Percentiles rank a stretch among this genome's conserved stretches.
Evolutionary conservation across 148 eudicot species (phyloP).

Genomic region (Chenopodium berlandieri): DNA sequence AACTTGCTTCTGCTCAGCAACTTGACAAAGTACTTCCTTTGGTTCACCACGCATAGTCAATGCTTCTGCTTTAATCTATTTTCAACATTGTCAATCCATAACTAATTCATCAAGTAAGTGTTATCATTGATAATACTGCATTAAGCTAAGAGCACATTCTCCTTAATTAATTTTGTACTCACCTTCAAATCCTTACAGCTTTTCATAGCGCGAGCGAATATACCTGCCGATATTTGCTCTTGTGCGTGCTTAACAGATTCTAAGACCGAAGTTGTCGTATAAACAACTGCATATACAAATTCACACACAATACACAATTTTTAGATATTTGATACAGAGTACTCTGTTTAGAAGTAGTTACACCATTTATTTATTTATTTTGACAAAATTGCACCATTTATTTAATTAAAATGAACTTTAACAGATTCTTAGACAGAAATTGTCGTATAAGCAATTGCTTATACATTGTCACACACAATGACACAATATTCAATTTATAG

Average conservation of each 20-base stretch:
- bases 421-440: too few relatives aligned
- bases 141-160: too few relatives aligned
- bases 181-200: conserved; percentile 42
- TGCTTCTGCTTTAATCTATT: conserved; percentile 44
- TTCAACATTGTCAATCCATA: background rate
- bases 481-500: too few relatives aligned
- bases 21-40: conserved; percentile 54
- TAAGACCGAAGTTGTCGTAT: conserved; percentile 40
- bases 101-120: background rate
- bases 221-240: conserved; percentile 34
- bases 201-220: conserved; percentile 44
- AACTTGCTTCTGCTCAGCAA: conserved; percentile 44
- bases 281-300: conserved; percentile 34
- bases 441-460: too few relatives aligned
- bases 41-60: conserved; percentile 45
- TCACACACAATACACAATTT: background rate
- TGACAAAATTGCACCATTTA: too few relatives aligned
- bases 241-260: conserved; percentile 48
- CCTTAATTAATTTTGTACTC: background rate
- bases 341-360: too few relatives aligned
- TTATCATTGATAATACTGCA: too few relatives aligned
- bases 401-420: too few relatives aligned
- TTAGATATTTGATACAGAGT: too few relatives aligned
- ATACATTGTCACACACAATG: too few relatives aligned
- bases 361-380: too few relatives aligned